Base-by-base conservation (phyloP, 1,284 basidiomycete species). In the Heterobasidion annosum region DNA sequence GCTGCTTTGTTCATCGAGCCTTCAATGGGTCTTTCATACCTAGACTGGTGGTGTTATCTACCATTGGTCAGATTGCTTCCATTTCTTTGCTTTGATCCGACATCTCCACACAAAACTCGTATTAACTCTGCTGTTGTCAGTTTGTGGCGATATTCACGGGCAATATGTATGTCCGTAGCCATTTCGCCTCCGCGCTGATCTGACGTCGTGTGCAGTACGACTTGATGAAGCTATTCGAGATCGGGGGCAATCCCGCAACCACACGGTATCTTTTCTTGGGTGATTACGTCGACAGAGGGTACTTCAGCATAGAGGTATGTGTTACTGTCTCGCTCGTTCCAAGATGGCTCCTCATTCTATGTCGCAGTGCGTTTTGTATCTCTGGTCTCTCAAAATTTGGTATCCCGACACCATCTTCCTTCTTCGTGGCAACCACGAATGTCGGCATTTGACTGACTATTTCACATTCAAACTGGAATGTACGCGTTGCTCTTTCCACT, bases 201-300 rank as follows among this genome's bases (percentile, higher is more conserved):
- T 55, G 43, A 54, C 9, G 42, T 55, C 43, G 56, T 32, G 25
- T 15, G 35, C 63, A 93, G 90, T 93, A 89, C 64, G 91, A 97
- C 70, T 75, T 97, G 59, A 93, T 96, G 88, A 95, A 96, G 70
- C 78, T 97, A 47, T 96, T 97, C 65, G 93, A 96, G 72, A 88
- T 95, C 48, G 93, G 93, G 44, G 93, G 93, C 5, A 94, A 89
- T 69, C 93, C 93, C 6, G 91, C 92, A 44, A 91, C 93, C 60
- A 95, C 93, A 50, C 82, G 92, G 59, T 97, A 97, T 70, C 80
- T 97, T 57, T 97, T 96, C 77, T 73, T 97, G 45, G 93, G 93
- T 40, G 93, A 97, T 73, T 97, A 97, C 64, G 93, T 97, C 54
- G 93, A 97, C 75, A 79, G 93, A 67, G 93, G 93, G 7, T 94